phyloP scores from a whole-genome alignment of 2,329 filamentous ascomycete species.

The Diplodia sapinea region DNA sequence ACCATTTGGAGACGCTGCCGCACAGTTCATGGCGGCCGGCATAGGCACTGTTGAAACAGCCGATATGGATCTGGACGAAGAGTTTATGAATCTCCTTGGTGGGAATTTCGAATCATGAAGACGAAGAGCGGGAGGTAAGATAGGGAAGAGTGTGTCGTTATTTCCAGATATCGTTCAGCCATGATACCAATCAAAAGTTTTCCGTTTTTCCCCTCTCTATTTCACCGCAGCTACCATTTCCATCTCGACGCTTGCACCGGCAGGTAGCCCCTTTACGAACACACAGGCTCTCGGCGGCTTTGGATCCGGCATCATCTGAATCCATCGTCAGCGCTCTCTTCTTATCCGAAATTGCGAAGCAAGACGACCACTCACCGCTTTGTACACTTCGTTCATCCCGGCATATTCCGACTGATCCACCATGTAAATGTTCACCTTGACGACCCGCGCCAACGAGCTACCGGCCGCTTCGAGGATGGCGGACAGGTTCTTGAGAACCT shows the following conservation, averaged over 20 bases:
- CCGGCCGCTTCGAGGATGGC: slow-evolving; percentile 41
- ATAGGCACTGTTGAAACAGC: slow-evolving; percentile 19
- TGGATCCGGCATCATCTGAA: slow-evolving; percentile 30
- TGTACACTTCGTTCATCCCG: slow-evolving; percentile 46
- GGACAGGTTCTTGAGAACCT: slow-evolving; percentile 41
- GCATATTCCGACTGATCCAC: slow-evolving; percentile 41
- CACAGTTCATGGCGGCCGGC: slow-evolving; percentile 21
- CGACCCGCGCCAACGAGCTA: slow-evolving; percentile 40
- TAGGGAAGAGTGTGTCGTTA: background rate
- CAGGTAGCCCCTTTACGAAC: slow-evolving; percentile 29
- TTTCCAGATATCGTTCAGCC: background rate
- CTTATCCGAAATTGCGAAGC: background rate
- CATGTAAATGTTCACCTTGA: slow-evolving; percentile 43
- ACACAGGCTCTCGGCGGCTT: slow-evolving; percentile 31
- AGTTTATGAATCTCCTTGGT: slow-evolving; percentile 19
- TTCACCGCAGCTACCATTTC: slow-evolving; percentile 29
- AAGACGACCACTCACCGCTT: background rate
- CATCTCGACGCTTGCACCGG: slow-evolving; percentile 30
- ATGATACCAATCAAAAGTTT: slow-evolving; percentile 11
- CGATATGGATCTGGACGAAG: slow-evolving; percentile 22
- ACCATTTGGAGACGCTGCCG: slow-evolving; percentile 18
- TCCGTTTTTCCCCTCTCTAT: background rate
- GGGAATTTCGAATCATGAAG: slow-evolving; percentile 19
- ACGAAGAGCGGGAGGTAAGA: background rate
- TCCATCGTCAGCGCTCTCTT: background rate